These are phyloP conservation scores for Rhynchosporium graminicola DNA, from an alignment of 2,329 filamentous ascomycete genomes.

Conservation along the genomic window DNA sequence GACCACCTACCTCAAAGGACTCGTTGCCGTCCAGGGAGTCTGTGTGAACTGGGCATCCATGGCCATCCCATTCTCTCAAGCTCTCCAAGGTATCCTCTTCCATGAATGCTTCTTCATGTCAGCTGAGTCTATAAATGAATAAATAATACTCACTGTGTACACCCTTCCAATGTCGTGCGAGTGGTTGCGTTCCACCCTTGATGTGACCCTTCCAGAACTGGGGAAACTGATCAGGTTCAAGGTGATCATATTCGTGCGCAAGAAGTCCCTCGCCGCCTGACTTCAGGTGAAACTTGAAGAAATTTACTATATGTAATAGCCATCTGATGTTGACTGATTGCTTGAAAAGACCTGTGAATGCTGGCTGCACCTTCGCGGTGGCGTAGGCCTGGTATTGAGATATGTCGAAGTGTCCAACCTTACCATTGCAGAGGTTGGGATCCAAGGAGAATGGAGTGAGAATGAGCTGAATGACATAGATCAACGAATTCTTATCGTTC, in stretches of 20 bases:
- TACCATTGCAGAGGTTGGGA: conserved; percentile 34
- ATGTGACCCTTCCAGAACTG: conserved; percentile 46
- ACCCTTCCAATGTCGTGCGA: conserved; percentile 52
- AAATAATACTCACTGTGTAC: conserved; percentile 45
- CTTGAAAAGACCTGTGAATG: conserved; percentile 45
- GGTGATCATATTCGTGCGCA: conserved; percentile 40
- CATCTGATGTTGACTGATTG: conserved; percentile 38
- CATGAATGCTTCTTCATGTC: conserved; percentile 28
- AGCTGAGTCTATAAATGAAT: neutral
- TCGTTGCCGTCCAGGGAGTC: conserved; percentile 31
- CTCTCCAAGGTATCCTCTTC: conserved; percentile 26
- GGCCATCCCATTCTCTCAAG: conserved; percentile 25
- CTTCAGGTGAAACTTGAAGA: conserved; percentile 54
- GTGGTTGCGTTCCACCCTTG: conserved; percentile 37
- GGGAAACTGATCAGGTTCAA: conserved; percentile 44
- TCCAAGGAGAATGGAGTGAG: conserved; percentile 33
- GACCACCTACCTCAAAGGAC: conserved; percentile 30
- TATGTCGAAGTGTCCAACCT: conserved; percentile 43
- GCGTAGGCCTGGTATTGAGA: conserved; percentile 50
- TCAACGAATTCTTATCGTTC: conserved; percentile 15
- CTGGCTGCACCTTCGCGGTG: conserved; percentile 38
- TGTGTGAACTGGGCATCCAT: conserved; percentile 19
- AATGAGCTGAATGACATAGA: conserved; percentile 36
- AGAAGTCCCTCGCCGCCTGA: conserved; percentile 43
- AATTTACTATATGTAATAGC: conserved; percentile 51